Percentiles rank a stretch among this genome's conserved stretches.
Conservation (phyloP, 1,284 basidiomycete genomes). For the Mycosarcoma maydis region DNA sequence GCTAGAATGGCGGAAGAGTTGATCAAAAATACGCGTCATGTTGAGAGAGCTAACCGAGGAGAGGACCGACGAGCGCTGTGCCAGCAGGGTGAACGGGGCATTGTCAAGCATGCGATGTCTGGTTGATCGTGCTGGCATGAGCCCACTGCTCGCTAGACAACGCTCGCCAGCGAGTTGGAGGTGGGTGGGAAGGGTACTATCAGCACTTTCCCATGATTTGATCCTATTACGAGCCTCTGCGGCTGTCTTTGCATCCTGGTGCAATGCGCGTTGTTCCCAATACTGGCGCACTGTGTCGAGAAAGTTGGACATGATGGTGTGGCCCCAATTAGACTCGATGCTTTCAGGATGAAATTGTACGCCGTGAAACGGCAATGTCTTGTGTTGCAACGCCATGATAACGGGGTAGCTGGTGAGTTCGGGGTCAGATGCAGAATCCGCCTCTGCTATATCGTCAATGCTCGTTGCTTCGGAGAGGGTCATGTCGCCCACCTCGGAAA, state of each 20-base stretch:
- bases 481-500: slow-evolving; percentile 25
- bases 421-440: neutral
- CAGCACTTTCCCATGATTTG: slow-evolving; percentile 11
- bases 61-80: slow-evolving; percentile 11
- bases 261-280: slow-evolving; percentile 31
- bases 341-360: slow-evolving; percentile 92
- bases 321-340: slow-evolving; percentile 54
- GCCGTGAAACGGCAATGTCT: slow-evolving; percentile 77
- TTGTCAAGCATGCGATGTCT: too few species aligned
- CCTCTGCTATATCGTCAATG: slow-evolving; percentile 11
- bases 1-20: slow-evolving; percentile 56
- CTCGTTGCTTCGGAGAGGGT: slow-evolving; percentile 24
- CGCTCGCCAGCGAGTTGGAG: slow-evolving; percentile 27
- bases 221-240: slow-evolving; percentile 13
- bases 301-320: slow-evolving; percentile 57
- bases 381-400: slow-evolving; percentile 62
- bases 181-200: slow-evolving; percentile 17
- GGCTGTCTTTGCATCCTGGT: neutral
- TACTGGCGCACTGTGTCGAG: slow-evolving; percentile 36
- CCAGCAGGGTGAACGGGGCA: slow-evolving; percentile 5
- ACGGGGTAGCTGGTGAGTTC: slow-evolving; percentile 17
- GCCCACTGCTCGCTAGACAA: slow-evolving; percentile 18
- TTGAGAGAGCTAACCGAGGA: slow-evolving; percentile 31
- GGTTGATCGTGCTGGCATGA: neutral
- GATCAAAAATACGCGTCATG: slow-evolving; percentile 68